phyloP scores from a whole-genome alignment of 1,284 basidiomycete species.

The Malassezia cuniculi region DNA sequence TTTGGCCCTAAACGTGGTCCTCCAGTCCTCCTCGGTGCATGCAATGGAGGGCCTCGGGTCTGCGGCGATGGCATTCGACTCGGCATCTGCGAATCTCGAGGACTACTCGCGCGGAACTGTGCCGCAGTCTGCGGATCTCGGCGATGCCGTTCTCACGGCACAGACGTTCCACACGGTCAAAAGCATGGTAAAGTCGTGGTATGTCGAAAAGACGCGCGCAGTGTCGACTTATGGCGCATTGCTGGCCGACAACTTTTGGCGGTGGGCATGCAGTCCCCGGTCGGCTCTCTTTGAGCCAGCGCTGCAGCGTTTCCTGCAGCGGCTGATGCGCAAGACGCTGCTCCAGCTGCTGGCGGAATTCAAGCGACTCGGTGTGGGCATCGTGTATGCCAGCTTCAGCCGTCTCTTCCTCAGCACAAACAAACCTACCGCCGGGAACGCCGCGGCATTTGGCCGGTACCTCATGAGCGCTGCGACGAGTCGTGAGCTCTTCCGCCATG shows the following conservation, averaged over 20 bases:
- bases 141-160: slow-evolving; percentile 81
- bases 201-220: slow-evolving; percentile 63
- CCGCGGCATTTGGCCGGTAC: slow-evolving; percentile 87
- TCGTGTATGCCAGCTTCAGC: slow-evolving; percentile 90
- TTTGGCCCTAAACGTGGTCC: slow-evolving; percentile 81
- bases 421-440: slow-evolving; percentile 82
- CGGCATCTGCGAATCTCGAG: slow-evolving; percentile 68
- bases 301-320: slow-evolving; percentile 81
- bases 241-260: slow-evolving; percentile 77
- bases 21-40: slow-evolving; percentile 88
- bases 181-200: slow-evolving; percentile 79
- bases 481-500: slow-evolving; percentile 87
- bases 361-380: slow-evolving; percentile 79
- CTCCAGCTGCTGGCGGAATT: slow-evolving; percentile 94
- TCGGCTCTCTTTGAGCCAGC: slow-evolving; percentile 86
- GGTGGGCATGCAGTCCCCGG: slow-evolving; percentile 77
- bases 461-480: slow-evolving; percentile 79
- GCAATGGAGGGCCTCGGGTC: slow-evolving; percentile 74
- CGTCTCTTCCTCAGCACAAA: slow-evolving; percentile 79
- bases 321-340: slow-evolving; percentile 95
- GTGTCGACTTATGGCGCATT: slow-evolving; percentile 51
- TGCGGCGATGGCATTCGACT: slow-evolving; percentile 76
- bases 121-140: slow-evolving; percentile 55
- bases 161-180: slow-evolving; percentile 77
- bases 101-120: slow-evolving; percentile 68